phyloP scores from a whole-genome alignment of 352 stramenopile species.

The Pythium brassicae region DNA sequence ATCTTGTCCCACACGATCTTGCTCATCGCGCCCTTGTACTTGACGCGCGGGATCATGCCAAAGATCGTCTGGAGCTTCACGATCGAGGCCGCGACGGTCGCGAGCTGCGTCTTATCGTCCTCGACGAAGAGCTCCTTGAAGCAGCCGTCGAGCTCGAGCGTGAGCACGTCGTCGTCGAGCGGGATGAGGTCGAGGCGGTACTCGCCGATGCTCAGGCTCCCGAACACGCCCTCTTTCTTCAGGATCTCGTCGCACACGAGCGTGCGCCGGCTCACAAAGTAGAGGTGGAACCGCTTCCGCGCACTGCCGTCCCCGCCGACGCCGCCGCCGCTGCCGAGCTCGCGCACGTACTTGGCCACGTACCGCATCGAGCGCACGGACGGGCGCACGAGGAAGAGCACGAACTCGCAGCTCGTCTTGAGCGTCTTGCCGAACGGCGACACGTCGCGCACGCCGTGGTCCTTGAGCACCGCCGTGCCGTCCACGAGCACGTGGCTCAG shows the following conservation, averaged over 20 bases:
- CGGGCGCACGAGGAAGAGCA: conserved; percentile 87
- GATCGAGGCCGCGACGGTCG: conserved; percentile 85
- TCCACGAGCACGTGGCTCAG: conserved; percentile 87
- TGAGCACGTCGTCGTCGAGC: conserved; percentile 93
- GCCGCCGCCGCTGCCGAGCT: conserved; percentile 34
- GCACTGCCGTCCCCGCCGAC: neutral
- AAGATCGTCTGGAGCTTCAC: conserved; percentile 93
- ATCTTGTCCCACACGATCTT: conserved; percentile 92
- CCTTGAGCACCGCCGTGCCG: conserved; percentile 78
- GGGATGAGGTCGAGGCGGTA: conserved; percentile 95
- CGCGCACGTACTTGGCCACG: conserved; percentile 74
- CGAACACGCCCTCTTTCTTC: conserved; percentile 88
- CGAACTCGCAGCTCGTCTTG: conserved; percentile 81
- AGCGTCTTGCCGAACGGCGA: conserved; percentile 76
- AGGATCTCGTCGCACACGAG: conserved; percentile 90
- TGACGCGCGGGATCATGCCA: conserved; percentile 91
- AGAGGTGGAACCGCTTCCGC: conserved; percentile 86
- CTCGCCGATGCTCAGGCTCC: conserved; percentile 82
- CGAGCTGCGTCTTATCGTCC: conserved; percentile 84
- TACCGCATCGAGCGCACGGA: conserved; percentile 72
- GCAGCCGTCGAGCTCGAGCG: conserved; percentile 88
- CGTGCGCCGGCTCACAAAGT: conserved; percentile 88
- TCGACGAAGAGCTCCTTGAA: conserved; percentile 88
- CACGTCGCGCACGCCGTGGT: conserved; percentile 84
- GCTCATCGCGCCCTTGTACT: conserved; percentile 90